phyloP scores from a whole-genome alignment of 2,329 filamentous ascomycete genomes.

The Colletotrichum sp. region DNA sequence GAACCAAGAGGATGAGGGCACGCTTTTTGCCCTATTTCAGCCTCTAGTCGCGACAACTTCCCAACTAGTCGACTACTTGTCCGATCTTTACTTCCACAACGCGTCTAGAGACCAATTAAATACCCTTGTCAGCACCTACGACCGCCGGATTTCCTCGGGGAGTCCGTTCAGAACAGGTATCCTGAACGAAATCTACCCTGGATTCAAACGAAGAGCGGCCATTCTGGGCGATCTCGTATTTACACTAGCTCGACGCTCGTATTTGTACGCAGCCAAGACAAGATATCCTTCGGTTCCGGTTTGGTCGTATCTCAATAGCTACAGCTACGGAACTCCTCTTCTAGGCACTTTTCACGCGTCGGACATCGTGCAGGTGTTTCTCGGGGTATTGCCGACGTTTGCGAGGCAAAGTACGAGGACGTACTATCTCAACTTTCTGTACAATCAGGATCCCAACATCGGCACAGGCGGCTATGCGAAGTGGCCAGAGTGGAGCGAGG shows the following conservation, averaged over 20 bases:
- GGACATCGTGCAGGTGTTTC: constrained; percentile 74
- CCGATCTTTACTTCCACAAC: constrained; percentile 61
- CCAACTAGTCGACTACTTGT: constrained; percentile 67
- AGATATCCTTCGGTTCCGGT: constrained; percentile 62
- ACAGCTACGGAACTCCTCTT: constrained; percentile 73
- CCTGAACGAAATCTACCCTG: constrained; percentile 75
- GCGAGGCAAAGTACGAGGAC: constrained; percentile 64
- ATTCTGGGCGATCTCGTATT: constrained; percentile 79
- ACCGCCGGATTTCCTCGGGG: constrained; percentile 59
- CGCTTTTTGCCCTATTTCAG: constrained; percentile 74
- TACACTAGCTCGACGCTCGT: constrained; percentile 71
- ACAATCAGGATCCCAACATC: constrained; percentile 73
- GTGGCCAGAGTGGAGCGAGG: constrained; percentile 49
- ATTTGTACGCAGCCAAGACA: constrained; percentile 54
- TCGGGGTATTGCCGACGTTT: constrained; percentile 66
- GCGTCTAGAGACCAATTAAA: constrained; percentile 57
- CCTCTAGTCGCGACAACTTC: constrained; percentile 67
- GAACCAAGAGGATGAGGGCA: constrained; percentile 82
- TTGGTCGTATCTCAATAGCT: constrained; percentile 80
- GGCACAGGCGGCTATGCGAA: constrained; percentile 42
- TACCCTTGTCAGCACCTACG: constrained; percentile 67
- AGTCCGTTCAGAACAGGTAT: constrained; percentile 74
- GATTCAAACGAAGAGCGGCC: constrained; percentile 79
- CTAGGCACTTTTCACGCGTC: constrained; percentile 78
- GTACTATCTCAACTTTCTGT: constrained; percentile 77